phyloP scores from a whole-genome alignment of 2,329 filamentous ascomycete species.

The Geosmithia putterillii region DNA sequence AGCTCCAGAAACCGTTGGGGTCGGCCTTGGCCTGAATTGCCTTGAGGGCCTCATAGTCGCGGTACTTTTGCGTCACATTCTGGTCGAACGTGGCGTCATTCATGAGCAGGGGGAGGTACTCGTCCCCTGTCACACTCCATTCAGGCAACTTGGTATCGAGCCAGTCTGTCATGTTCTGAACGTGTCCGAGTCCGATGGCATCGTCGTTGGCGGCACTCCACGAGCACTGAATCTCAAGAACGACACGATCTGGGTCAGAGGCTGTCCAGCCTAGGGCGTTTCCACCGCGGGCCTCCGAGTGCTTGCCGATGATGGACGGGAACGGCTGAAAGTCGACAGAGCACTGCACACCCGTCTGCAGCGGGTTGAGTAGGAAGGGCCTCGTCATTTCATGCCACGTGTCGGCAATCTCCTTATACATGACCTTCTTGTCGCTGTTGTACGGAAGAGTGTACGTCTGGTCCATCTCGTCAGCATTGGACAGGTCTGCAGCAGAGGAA shows the following conservation, averaged over 20 bases:
- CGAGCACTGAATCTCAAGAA: slow-evolving; percentile 12
- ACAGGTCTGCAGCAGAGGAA: background rate
- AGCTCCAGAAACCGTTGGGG: slow-evolving; percentile 13
- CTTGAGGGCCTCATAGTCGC: slow-evolving; percentile 15
- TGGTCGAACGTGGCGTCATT: slow-evolving; percentile 21
- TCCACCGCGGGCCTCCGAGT: slow-evolving; percentile 9
- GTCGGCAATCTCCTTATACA: slow-evolving; percentile 19
- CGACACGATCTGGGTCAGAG: slow-evolving; percentile 9
- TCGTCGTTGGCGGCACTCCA: slow-evolving; percentile 9
- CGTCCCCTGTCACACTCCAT: slow-evolving; percentile 8
- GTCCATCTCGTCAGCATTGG: background rate
- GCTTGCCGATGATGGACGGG: slow-evolving; percentile 10
- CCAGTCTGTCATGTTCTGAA: slow-evolving; percentile 8
- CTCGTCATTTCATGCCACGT: slow-evolving; percentile 12
- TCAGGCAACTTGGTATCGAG: slow-evolving; percentile 8
- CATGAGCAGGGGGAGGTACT: slow-evolving; percentile 17
- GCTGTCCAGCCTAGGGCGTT: slow-evolving; percentile 12
- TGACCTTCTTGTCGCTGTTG: slow-evolving; percentile 9
- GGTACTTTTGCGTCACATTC: slow-evolving; percentile 14
- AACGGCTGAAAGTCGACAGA: slow-evolving; percentile 19
- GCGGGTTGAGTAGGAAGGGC: slow-evolving; percentile 11
- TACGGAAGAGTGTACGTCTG: slow-evolving; percentile 13
- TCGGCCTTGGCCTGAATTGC: slow-evolving; percentile 16
- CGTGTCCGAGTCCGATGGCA: slow-evolving; percentile 7
- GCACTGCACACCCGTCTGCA: slow-evolving; percentile 11